Base-by-base conservation (phyloP, 2,329 filamentous ascomycete species). In the Colletotrichum sp. region DNA sequence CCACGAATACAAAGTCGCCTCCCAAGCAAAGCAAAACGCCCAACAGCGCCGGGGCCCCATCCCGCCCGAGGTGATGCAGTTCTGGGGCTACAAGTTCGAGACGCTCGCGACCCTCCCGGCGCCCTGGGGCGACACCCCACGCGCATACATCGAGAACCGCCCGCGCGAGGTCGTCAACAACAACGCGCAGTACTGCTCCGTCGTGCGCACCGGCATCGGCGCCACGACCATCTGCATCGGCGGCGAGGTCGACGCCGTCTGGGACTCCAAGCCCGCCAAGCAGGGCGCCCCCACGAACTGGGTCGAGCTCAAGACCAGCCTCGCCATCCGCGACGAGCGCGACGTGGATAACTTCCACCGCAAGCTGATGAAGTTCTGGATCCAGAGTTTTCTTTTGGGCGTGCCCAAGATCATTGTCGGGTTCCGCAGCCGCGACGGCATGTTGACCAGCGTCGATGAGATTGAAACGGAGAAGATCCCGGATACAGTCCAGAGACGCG, bases 61-160 rank as follows among this genome's bases (percentile, higher is more conserved):
- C 55, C 91, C 94, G 1, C 93, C 94, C 67, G 94, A 97, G 74
- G 88, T 96, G 78, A 98, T 98, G 96, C 92, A 93, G 66, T 99
- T 93, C 82, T 99, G 96, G 96, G 96, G 96, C 43, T 99, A 99
- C 87, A 99, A 99, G 83, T 99, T 99, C 81, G 97, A 99, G 84
- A 94, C 95, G 0, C 85, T 99, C 3, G 92, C 93, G 8, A 93
- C 97, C 3, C 86, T 99, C 6, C 93, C 95, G 4, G 86, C 89
- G 4, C 90, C 93, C 1, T 98, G 96, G 93, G 92, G 90, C 70
- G 91, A 94, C 72, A 93, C 92, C 0, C 87, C 92, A 1, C 91
- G 95, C 72, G 93, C 94, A 1, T 92, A 93, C 74, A 98, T 99
- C 77, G 96, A 98, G 82, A 87, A 86, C 72, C 92, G 97, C 32